Conservation (phyloP, 441 rosid genomes). For the Brassica hybrid region DNA sequence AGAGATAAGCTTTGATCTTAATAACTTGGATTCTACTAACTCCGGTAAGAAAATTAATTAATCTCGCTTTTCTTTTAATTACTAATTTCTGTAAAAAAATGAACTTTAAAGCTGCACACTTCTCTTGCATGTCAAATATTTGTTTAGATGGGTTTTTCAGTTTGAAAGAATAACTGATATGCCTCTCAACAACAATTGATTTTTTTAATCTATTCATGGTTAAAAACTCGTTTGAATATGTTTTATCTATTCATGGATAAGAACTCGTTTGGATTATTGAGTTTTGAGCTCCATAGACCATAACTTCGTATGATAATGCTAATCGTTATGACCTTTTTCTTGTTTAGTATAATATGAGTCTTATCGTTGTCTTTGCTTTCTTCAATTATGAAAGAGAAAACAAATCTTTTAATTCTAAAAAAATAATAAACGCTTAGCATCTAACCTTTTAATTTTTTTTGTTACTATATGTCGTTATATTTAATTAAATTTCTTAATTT, state of each 20-base stretch:
- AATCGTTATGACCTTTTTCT: neutral
- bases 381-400: neutral
- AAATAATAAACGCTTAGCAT: no score
- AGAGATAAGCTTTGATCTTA: neutral
- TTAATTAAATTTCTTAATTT: neutral
- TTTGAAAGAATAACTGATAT: no score
- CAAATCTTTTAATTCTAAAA: neutral
- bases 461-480: neutral
- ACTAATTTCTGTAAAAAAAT: neutral
- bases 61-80: neutral
- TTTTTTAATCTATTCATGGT: no score
- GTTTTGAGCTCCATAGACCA: neutral
- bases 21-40: no score
- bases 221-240: no score
- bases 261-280: no score
- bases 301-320: neutral
- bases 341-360: neutral
- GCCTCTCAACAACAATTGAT: no score
- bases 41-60: slow-evolving; percentile 27
- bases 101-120: neutral
- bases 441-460: neutral
- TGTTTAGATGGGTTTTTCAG: no score
- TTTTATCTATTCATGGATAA: no score
- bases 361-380: neutral
- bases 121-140: no score